These are phyloP conservation scores for Colletotrichum nymphaeae DNA, from an alignment of 2,329 filamentous ascomycete species.

Conservation along the genomic window DNA sequence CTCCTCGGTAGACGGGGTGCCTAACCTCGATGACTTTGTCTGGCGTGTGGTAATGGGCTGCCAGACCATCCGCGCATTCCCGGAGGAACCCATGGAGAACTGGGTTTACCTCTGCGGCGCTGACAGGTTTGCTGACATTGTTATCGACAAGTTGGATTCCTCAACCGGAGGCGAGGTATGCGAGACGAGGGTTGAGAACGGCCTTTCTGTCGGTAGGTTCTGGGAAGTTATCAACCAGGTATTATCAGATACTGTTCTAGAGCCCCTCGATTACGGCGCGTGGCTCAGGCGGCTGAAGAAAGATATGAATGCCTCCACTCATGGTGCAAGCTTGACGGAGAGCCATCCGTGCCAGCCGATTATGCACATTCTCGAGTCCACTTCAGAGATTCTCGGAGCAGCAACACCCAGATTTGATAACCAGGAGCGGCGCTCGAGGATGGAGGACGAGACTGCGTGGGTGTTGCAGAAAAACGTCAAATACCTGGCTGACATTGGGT, in stretches of 20 bases:
- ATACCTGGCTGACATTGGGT: constrained; percentile 6
- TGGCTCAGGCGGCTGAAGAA: background rate
- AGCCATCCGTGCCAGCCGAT: background rate
- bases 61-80: background rate
- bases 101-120: constrained; percentile 6
- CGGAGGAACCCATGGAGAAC: background rate
- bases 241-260: background rate
- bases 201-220: background rate
- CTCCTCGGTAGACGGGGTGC: constrained; percentile 4
- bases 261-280: background rate
- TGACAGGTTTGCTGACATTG: constrained; percentile 3
- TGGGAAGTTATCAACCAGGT: background rate
- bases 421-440: background rate
- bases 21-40: constrained; percentile 4
- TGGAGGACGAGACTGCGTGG: background rate
- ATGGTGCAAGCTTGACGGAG: background rate
- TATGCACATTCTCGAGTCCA: constrained; percentile 1
- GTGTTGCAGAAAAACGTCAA: background rate
- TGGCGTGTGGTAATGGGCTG: constrained; percentile 8
- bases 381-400: background rate
- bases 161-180: background rate
- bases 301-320: background rate
- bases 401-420: background rate
- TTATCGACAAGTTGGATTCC: background rate
- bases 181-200: background rate